phyloP scores from a whole-genome alignment of 176 grass and related monocot species.

The Puccinellia tenuiflora region DNA sequence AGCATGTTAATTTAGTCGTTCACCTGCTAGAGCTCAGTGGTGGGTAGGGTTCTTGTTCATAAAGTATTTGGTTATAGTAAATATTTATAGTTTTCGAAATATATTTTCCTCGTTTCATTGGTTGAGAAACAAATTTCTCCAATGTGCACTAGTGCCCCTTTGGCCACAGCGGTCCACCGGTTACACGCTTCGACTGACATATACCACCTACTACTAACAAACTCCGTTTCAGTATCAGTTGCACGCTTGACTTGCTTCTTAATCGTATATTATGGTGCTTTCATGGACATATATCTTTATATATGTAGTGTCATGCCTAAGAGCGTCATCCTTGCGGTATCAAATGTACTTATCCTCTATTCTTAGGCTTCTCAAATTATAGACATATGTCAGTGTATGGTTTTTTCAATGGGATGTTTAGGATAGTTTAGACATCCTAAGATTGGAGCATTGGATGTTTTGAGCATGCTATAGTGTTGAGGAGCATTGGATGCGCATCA shows the following conservation, averaged over 20 bases:
- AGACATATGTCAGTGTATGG: too few species aligned
- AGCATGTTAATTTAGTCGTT: neutral
- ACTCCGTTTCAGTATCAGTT: neutral
- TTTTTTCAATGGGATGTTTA: too few species aligned
- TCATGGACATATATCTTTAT: neutral
- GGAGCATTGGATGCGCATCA: too few species aligned
- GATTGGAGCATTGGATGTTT: too few species aligned
- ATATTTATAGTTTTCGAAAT: neutral
- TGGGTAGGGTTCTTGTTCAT: neutral
- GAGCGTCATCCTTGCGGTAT: neutral
- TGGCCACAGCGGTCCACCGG: neutral
- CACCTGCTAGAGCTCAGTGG: conserved; percentile 16
- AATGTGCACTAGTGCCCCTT: neutral
- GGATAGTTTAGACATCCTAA: too few species aligned
- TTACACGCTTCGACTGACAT: neutral
- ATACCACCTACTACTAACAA: conserved; percentile 25
- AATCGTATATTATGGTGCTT: neutral
- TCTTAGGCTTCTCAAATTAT: too few species aligned
- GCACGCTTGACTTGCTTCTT: conserved; percentile 11
- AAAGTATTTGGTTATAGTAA: neutral
- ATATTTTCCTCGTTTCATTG: neutral
- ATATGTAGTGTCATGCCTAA: neutral
- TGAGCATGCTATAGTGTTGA: too few species aligned
- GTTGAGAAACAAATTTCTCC: too few species aligned
- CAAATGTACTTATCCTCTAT: too few species aligned